These are phyloP conservation scores for Infundibulicybe gibba DNA, from an alignment of 768 basidiomycete species.

Conservation along the genomic window DNA sequence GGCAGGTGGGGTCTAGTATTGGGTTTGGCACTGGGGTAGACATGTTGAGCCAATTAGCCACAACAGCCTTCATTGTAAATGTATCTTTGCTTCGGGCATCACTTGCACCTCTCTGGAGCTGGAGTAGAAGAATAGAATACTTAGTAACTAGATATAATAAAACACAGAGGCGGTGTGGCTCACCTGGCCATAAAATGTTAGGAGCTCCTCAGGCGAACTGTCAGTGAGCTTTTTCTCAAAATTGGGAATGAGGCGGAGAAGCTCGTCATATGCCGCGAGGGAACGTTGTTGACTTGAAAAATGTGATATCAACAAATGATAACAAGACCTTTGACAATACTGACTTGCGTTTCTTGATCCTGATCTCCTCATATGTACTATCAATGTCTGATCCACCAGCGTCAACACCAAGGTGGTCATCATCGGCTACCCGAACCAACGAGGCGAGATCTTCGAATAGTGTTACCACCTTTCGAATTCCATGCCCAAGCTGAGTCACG, in stretches of 20 bases:
- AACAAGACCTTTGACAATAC: neutral
- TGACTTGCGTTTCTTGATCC: neutral
- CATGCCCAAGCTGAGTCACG: neutral
- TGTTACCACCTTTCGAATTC: neutral
- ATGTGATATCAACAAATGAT: neutral
- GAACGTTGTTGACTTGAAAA: neutral
- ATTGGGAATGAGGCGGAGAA: neutral
- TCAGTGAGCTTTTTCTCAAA: neutral
- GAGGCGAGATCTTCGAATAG: neutral
- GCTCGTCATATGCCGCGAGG: neutral
- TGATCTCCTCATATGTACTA: neutral
- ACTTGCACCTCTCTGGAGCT: neutral
- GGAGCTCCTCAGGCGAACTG: neutral
- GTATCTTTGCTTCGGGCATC: neutral
- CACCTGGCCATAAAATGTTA: neutral
- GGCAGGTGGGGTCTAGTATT: conserved; percentile 3
- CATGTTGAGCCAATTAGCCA: conserved; percentile 18
- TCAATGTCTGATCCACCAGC: neutral
- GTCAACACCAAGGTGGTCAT: too few relatives aligned
- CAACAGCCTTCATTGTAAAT: neutral
- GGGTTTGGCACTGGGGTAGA: neutral
- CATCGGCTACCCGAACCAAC: neutral
- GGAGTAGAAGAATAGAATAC: too few relatives aligned
- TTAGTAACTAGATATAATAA: neutral
- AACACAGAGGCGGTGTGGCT: neutral